A percentile compares a stretch with the other conserved stretches of the same genome.
phyloP scores from a whole-genome alignment of 2,329 filamentous ascomycete species.

The Raffaelea albimanens region DNA sequence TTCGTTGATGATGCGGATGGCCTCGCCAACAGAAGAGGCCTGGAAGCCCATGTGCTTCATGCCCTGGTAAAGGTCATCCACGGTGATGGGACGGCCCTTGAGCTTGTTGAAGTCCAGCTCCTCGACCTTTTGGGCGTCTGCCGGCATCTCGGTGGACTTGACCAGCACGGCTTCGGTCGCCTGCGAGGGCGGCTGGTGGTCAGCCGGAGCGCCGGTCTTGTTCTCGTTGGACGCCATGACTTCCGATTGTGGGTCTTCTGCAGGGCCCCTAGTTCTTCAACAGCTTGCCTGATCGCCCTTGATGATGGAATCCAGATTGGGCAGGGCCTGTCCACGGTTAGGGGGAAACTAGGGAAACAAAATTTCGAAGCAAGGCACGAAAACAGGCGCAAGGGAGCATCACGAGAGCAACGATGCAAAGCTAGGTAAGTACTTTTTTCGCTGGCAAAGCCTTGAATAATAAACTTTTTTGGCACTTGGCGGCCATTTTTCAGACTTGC shows the following conservation, averaged over 20 bases:
- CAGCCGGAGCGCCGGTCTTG: neutral
- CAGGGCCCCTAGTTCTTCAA: no score
- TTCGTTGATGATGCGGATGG: conserved; percentile 83
- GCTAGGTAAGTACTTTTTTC: no score
- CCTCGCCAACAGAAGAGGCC: conserved; percentile 67
- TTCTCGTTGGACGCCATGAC: neutral
- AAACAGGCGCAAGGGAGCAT: no score
- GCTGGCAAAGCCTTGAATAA: no score
- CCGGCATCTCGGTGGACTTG: conserved; percentile 71
- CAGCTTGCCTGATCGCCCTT: no score
- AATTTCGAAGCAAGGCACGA: no score
- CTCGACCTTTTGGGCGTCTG: conserved; percentile 68
- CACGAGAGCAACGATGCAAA: no score
- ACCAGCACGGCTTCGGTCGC: conserved; percentile 78
- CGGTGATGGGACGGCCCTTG: conserved; percentile 66
- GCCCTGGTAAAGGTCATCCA: conserved; percentile 69
- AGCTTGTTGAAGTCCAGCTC: conserved; percentile 89
- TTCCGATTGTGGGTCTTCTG: neutral
- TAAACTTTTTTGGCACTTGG: no score
- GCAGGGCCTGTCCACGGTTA: no score
- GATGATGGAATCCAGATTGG: no score
- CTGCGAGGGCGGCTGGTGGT: conserved; percentile 43
- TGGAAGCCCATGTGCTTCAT: conserved; percentile 80
- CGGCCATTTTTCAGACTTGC: no score
- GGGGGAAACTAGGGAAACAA: no score